phyloP scores from a whole-genome alignment of 2,329 filamentous ascomycete species.

The Dendryphion nanum region DNA sequence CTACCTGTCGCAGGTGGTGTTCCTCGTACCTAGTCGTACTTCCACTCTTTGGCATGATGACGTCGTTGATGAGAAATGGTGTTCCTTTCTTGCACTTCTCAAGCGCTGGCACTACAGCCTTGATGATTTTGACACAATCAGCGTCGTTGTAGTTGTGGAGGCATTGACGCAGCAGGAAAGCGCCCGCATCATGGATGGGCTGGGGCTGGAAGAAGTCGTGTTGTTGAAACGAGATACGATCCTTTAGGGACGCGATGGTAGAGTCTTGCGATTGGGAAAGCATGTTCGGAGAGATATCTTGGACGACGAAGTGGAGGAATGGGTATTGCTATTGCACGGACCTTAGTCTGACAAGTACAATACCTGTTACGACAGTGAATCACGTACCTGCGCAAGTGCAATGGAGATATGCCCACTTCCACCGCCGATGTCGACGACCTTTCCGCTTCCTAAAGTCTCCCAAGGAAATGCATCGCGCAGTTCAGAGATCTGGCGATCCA shows the following conservation, averaged over 20 bases:
- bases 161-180: constrained; percentile 36
- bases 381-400: constrained; percentile 19
- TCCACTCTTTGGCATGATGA: constrained; percentile 22
- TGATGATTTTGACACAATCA: constrained; percentile 37
- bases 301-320: constrained; percentile 6
- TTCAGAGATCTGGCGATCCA: constrained; percentile 13
- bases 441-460: constrained; percentile 19
- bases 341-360: not conserved
- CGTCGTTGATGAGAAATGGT: constrained; percentile 35
- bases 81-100: constrained; percentile 23
- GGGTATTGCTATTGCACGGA: not conserved
- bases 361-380: not conserved
- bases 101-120: constrained; percentile 33
- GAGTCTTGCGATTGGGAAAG: constrained; percentile 1
- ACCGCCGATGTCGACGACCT: constrained; percentile 33
- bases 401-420: constrained; percentile 22
- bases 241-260: constrained; percentile 1
- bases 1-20: constrained; percentile 16
- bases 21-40: constrained; percentile 10
- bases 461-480: constrained; percentile 22
- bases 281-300: constrained; percentile 7
- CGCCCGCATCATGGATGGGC: constrained; percentile 23
- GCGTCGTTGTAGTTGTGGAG: constrained; percentile 43
- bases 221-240: constrained; percentile 22
- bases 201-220: constrained; percentile 40